Conservation (phyloP, 2,329 filamentous ascomycete genomes). For the Fusarium ramigenum region DNA sequence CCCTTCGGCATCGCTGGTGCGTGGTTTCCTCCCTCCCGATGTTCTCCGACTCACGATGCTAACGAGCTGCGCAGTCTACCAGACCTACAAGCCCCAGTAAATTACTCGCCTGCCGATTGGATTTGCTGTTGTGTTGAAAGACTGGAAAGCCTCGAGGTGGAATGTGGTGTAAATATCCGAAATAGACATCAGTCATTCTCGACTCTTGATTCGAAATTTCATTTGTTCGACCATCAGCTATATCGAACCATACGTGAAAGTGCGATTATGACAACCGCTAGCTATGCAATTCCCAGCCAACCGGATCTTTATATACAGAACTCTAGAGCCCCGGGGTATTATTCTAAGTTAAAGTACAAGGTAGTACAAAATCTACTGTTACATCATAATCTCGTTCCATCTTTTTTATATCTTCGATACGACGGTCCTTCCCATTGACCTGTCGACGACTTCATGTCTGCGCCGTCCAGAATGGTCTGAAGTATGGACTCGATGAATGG, state of each 20-base stretch:
- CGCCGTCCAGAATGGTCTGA: slow-evolving; percentile 52
- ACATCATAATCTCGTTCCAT: slow-evolving; percentile 45
- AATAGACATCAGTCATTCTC: slow-evolving; percentile 48
- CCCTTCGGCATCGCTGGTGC: slow-evolving; percentile 72
- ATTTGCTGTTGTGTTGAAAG: slow-evolving; percentile 28
- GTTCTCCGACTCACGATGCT: slow-evolving; percentile 28
- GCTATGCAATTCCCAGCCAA: background rate
- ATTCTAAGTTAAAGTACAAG: slow-evolving; percentile 36
- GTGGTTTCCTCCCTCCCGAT: slow-evolving; percentile 47
- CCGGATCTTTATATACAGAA: slow-evolving; percentile 20
- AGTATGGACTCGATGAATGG: slow-evolving; percentile 60
- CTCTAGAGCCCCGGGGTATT: slow-evolving; percentile 35
- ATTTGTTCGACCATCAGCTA: slow-evolving; percentile 31
- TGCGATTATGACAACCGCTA: background rate
- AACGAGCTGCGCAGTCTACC: slow-evolving; percentile 55
- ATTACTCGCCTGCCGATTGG: slow-evolving; percentile 18
- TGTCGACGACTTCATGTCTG: slow-evolving; percentile 44
- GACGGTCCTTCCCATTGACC: slow-evolving; percentile 39
- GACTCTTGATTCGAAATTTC: slow-evolving; percentile 40
- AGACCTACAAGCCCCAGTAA: slow-evolving; percentile 55
- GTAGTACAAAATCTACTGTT: slow-evolving; percentile 39
- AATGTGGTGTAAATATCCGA: slow-evolving; percentile 46
- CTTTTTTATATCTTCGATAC: slow-evolving; percentile 40
- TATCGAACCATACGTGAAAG: slow-evolving; percentile 1
- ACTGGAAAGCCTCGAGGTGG: slow-evolving; percentile 37